These are phyloP conservation scores for Metschnikowia peoriensis DNA, from an alignment of 805 yeast genomes.

Conservation along the genomic window DNA sequence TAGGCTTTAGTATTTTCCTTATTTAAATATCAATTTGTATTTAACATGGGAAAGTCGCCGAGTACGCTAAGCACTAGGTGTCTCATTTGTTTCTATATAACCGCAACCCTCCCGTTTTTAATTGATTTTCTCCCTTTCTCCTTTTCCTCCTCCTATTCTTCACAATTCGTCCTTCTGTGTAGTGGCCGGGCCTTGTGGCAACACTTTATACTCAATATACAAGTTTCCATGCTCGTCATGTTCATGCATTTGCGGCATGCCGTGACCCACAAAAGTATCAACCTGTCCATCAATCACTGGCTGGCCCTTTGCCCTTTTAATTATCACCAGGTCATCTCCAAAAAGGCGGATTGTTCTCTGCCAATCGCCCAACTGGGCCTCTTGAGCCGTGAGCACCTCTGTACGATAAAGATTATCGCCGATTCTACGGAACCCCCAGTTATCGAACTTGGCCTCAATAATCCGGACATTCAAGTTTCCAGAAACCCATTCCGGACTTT, in stretches of 20 bases:
- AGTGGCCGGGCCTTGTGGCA: slow-evolving; percentile 12
- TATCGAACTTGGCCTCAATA: slow-evolving; percentile 51
- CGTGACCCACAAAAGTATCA: slow-evolving; percentile 69
- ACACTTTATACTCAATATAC: slow-evolving; percentile 20
- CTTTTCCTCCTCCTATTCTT: background rate
- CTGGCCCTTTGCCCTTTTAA: slow-evolving; percentile 52
- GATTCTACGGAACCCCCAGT: slow-evolving; percentile 84
- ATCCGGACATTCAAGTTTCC: slow-evolving; percentile 75
- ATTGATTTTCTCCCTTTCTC: background rate
- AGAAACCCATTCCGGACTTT: slow-evolving; percentile 74
- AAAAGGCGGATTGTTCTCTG: slow-evolving; percentile 60
- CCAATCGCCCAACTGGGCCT: slow-evolving; percentile 85
- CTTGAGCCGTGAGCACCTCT: slow-evolving; percentile 69
- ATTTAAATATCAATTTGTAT: too few species aligned
- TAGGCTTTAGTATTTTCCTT: too few species aligned
- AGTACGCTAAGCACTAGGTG: too few species aligned
- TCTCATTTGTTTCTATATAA: background rate
- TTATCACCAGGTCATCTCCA: slow-evolving; percentile 48
- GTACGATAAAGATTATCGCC: slow-evolving; percentile 74
- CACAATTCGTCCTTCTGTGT: slow-evolving; percentile 18
- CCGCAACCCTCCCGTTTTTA: too few species aligned
- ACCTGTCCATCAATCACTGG: slow-evolving; percentile 64
- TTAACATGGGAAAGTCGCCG: too few species aligned
- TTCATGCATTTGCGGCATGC: slow-evolving; percentile 71
- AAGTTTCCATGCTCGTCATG: slow-evolving; percentile 37